Base-by-base conservation (phyloP, 139 green algal genomes). In the Diplosphaera chodatii region DNA sequence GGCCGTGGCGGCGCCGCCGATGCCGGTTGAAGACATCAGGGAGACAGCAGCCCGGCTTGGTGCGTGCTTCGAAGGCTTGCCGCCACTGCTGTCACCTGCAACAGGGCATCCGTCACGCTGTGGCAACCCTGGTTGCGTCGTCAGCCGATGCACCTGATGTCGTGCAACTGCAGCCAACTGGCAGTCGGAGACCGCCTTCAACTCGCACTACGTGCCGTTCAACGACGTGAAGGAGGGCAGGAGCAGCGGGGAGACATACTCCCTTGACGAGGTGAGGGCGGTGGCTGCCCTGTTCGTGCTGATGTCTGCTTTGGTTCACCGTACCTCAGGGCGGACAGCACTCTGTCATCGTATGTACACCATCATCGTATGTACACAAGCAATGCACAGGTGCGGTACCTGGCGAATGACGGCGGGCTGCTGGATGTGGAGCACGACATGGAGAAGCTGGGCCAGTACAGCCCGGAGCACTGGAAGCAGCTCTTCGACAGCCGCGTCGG, bases 391-490 rank as follows among this genome's bases (percentile, higher is more conserved):
- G 23, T 21, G 23, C 34, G 22, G 48, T 59, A 32, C 13, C 56
- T 48, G 28, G 75, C 81, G 63, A 72, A 85, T 55, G 89, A 94
- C 72, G 95, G 92, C 28, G 87, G 89, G 29, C 79, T 99, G 65
- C 82, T 99, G 59, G 95, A 99, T 67, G 95, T 99, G 55, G 67
- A 95, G 34, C 95, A 99, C 64, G 94, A 99, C 84, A 96, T 97
- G 82, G 82, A 91, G 13, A 88, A 90, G 1, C 83, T 98, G 32
- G 70, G 73, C n/a, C 85, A 88, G 32, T 97, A 96, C 73, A 91
- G 89, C 40, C 83, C 91, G 0, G 82, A 92, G 0, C 95, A 99
- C 78, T 99, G 95, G 95, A 92, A 92, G 69, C 72, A 80, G 18
- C 80, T 98, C 23, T 99, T 99, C 78, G 93, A 99, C 74, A 76